These are phyloP conservation scores for Cicer yamashitae DNA, from an alignment of 306 rosid species.

Conservation along the genomic window DNA sequence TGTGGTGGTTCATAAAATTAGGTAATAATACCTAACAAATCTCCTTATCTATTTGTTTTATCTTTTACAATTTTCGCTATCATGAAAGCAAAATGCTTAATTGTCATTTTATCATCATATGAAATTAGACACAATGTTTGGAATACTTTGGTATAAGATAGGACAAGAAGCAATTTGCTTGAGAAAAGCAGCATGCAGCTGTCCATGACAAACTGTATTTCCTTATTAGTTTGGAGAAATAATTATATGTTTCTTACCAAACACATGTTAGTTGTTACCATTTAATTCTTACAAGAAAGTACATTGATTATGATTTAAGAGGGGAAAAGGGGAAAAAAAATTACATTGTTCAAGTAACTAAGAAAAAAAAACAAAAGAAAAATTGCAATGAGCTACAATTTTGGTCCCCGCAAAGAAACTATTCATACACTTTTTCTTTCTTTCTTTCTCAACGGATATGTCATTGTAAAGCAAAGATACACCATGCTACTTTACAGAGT, in stretches of 20 bases:
- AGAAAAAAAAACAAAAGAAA: background rate
- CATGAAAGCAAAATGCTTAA: no score
- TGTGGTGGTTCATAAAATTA: slow-evolving; percentile 15
- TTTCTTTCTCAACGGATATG: slow-evolving; percentile 40
- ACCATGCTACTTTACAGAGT: slow-evolving; percentile 37
- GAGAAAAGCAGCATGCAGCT: slow-evolving; percentile 20
- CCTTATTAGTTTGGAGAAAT: background rate
- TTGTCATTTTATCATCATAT: no score
- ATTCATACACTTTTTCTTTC: background rate
- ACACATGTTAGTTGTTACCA: slow-evolving; percentile 29
- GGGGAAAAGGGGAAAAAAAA: background rate
- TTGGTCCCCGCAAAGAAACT: slow-evolving; percentile 2
- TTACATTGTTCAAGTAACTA: slow-evolving; percentile 13
- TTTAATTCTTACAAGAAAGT: slow-evolving; percentile 40
- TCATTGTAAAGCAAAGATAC: slow-evolving; percentile 39
- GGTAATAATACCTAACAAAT: slow-evolving; percentile 6
- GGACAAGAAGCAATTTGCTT: slow-evolving; percentile 30
- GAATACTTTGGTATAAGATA: slow-evolving; percentile 9
- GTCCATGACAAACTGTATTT: slow-evolving; percentile 19
- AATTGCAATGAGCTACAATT: background rate
- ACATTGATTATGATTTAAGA: background rate
- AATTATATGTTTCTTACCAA: slow-evolving; percentile 32
- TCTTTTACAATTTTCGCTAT: no score
- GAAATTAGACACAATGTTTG: background rate
- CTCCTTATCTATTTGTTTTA: background rate